These are phyloP conservation scores for Aspergillus luchuensis DNA, from an alignment of 2,329 filamentous ascomycete species.

Conservation along the genomic window DNA sequence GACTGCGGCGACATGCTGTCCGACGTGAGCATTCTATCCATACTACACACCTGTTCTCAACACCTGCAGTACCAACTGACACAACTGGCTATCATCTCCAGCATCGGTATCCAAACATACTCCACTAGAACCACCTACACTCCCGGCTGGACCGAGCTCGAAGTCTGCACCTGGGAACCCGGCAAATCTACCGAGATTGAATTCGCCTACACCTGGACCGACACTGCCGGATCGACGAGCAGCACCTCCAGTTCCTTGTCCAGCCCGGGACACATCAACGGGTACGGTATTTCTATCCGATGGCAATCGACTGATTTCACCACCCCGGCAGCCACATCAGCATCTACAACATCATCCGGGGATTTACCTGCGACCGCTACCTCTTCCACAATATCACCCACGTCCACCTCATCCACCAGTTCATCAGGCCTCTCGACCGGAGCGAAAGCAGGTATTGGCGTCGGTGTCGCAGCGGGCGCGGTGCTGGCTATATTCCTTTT, in stretches of 20 bases:
- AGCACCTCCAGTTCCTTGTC: background rate
- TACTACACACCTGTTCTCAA: background rate
- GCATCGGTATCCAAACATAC: background rate
- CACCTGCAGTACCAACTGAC: background rate
- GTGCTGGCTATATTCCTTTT: background rate
- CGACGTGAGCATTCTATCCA: background rate
- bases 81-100: background rate
- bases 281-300: background rate
- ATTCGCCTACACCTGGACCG: background rate
- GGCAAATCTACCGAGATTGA: background rate
- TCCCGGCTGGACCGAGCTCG: background rate
- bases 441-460: background rate
- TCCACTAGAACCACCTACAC: slow-evolving; percentile 1
- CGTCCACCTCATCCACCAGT: background rate
- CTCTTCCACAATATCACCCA: background rate
- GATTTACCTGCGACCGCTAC: background rate
- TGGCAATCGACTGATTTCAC: slow-evolving; percentile 9
- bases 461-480: background rate
- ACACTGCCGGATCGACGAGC: background rate
- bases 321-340: background rate
- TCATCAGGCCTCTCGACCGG: background rate
- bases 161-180: slow-evolving; percentile 3
- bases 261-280: background rate
- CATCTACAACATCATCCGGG: background rate
- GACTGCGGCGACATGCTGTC: background rate